Evolutionary conservation across 495 filamentous ascomycete genomes (phyloP), one percentile per base, ranked within the genome.

Genomic region (Penicillium flavigenum): DNA sequence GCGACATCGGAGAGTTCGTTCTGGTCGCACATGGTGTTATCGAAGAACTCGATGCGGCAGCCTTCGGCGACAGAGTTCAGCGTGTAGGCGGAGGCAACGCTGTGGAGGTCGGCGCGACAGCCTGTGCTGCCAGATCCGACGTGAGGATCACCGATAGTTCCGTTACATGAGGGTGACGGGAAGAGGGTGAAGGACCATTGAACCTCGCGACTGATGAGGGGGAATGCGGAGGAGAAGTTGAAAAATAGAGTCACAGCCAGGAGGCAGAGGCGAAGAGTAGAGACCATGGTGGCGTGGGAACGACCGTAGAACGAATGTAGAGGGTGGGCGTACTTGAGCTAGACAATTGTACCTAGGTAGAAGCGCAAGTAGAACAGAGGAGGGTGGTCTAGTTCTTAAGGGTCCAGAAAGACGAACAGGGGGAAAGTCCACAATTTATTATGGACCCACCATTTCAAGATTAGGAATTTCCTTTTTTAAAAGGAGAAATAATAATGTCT

Each of bases 1-100:
- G 62, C 57, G 12, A 67, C 19, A 41, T 60, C 64, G 4, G 59
- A 59, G 11, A 57, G 44, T 20, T 65, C 63, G 39, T 31, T 54
- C 31, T 42, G 32, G 22, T 69, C 66, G 58, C 66, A 69, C 66
- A 69, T 69, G 16, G 66, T 69, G 51, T 69, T 69, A 26, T 69
- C 66, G 38, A 57, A 69, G 39, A 67, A 67, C 43, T 69, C 57
- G 44, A 69, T 59, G 24, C 54, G 59, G 29, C 66, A 69, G 24
- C 64, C 62, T 1, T 59, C 57, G 5, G 57, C 45, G 16, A 69
- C 20, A 2, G 47, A 19, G 54, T 67, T 60, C 26, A 69, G 29
- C 4, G 41, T 53, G 41, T 69, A 69, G 10, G 64, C 64, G 2
- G 66, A 58, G 54, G 66, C 66, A 17, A 65, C 60, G 42, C 34